These are phyloP conservation scores for Saccharomycopsis sp. DNA, from an alignment of 805 yeast genomes.

Conservation along the genomic window DNA sequence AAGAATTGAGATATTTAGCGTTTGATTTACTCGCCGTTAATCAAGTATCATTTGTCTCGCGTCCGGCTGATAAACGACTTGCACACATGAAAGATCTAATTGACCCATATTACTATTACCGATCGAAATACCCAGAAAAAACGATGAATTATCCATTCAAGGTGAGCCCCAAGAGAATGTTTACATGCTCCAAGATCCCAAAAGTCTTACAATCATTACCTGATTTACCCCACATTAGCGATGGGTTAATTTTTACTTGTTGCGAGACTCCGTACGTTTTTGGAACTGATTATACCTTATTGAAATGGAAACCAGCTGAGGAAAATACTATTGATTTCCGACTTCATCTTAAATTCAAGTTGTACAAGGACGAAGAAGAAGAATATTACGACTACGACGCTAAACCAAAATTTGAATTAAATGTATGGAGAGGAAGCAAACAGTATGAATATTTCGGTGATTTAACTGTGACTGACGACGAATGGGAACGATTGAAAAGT, in stretches of 20 bases:
- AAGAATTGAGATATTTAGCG: constrained; percentile 72
- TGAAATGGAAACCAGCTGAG: constrained; percentile 97
- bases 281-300: constrained; percentile 80
- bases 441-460: constrained; percentile 62
- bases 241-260: constrained; percentile 91
- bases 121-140: constrained; percentile 63
- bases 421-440: constrained; percentile 70
- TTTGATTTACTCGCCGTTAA: constrained; percentile 88
- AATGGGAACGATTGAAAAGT: constrained; percentile 71
- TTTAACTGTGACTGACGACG: constrained; percentile 54
- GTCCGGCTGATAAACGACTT: constrained; percentile 71
- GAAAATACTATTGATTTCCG: constrained; percentile 92
- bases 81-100: constrained; percentile 82
- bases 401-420: constrained; percentile 61
- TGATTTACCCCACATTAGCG: constrained; percentile 77
- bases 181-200: constrained; percentile 67
- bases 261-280: constrained; percentile 78
- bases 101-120: constrained; percentile 71
- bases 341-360: constrained; percentile 53
- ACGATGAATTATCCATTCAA: constrained; percentile 78
- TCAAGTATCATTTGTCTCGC: constrained; percentile 59
- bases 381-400: constrained; percentile 77
- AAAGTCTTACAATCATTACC: constrained; percentile 68
- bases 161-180: constrained; percentile 82
- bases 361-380: constrained; percentile 51